Percentiles rank a stretch among this genome's conserved stretches.
phyloP scores from a whole-genome alignment of 768 basidiomycete genomes.

The Suillus sp. region DNA sequence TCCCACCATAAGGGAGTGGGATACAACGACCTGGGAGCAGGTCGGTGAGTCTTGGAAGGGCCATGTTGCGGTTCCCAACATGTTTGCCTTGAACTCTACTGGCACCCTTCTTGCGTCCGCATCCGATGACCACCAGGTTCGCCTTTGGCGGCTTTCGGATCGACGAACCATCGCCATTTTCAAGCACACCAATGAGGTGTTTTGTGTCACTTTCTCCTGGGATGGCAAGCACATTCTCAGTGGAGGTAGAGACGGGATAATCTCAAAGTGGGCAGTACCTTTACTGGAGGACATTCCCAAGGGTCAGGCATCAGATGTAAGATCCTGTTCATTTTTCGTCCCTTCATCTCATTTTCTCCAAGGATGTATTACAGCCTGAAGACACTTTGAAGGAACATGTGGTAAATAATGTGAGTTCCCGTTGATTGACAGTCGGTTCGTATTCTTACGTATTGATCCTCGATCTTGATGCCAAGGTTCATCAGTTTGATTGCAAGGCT shows the following conservation, averaged over 20 bases:
- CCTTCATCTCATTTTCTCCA: neutral
- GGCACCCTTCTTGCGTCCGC: neutral
- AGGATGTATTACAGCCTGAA: neutral
- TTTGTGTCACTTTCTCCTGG: neutral
- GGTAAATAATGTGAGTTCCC: neutral
- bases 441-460: neutral
- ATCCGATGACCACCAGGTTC: neutral
- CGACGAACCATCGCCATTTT: neutral
- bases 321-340: neutral
- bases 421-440: neutral
- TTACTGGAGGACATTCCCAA: neutral
- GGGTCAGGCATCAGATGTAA: neutral
- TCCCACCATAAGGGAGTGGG: neutral
- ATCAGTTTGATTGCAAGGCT: neutral
- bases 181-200: neutral
- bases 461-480: neutral
- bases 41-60: neutral
- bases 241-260: neutral
- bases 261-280: slow-evolving; percentile 2
- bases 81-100: neutral
- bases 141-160: neutral
- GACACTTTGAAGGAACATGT: neutral
- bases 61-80: fast-evolving
- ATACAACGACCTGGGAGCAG: neutral
- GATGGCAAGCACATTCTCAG: neutral